A percentile compares a stretch with the other conserved stretches of the same genome.
Evolutionary conservation across 2,329 filamentous ascomycete species (phyloP).

Genomic region (Verticillium longisporum): DNA sequence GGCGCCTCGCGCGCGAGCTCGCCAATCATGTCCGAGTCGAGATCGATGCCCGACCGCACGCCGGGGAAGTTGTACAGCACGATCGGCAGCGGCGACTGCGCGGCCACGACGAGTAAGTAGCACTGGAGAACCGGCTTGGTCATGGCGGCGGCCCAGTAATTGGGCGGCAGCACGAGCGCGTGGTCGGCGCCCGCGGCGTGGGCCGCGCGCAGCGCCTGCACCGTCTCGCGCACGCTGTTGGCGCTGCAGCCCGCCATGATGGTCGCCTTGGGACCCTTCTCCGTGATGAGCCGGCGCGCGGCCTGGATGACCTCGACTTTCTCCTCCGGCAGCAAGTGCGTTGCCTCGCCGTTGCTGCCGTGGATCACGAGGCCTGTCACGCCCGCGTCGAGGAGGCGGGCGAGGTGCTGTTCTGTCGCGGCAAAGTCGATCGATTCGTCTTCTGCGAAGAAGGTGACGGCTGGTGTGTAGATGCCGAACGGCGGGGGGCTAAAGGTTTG

Average conservation of each 20-base stretch:
- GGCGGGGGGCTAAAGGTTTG: background rate
- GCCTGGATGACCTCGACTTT: background rate
- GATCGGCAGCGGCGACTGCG: conserved; percentile 48
- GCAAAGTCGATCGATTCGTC: conserved; percentile 49
- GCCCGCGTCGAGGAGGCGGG: conserved; percentile 54
- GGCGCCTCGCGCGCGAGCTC: conserved; percentile 39
- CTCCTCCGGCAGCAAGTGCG: conserved; percentile 40
- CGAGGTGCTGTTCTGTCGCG: conserved; percentile 42
- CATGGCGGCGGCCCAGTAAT: conserved; percentile 58
- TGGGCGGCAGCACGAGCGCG: conserved; percentile 60
- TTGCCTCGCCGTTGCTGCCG: conserved; percentile 69
- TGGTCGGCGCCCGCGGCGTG: conserved; percentile 59
- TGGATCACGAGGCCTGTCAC: conserved; percentile 63
- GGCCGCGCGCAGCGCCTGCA: conserved; percentile 59
- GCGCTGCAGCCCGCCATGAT: conserved; percentile 64
- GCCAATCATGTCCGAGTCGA: conserved; percentile 49
- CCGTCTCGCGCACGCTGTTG: conserved; percentile 60
- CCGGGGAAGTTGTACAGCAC: conserved; percentile 59
- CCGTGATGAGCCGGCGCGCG: background rate
- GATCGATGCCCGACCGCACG: conserved; percentile 48
- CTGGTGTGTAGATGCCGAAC: conserved; percentile 53
- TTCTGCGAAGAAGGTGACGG: conserved; percentile 53
- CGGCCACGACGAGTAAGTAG: conserved; percentile 54
- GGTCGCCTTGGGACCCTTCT: conserved; percentile 15
- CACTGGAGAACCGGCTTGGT: conserved; percentile 48